phyloP scores from a whole-genome alignment of 2,329 filamentous ascomycete species.

The Pseudocercospora ulei region DNA sequence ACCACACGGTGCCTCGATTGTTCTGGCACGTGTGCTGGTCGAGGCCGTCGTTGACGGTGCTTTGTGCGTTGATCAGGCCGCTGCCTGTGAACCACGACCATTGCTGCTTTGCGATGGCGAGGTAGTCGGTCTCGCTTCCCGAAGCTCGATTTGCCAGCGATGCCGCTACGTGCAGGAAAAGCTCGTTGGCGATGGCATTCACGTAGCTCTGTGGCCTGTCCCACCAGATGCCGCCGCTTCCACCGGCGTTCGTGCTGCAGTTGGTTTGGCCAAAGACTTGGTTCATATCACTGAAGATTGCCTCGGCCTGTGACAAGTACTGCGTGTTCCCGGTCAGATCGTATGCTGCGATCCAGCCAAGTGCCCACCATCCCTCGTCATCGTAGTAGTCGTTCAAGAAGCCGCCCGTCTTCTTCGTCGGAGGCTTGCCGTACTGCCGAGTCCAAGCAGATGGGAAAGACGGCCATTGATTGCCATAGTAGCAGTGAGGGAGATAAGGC shows the following conservation, averaged over 20 bases:
- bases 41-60: constrained; percentile 49
- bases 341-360: constrained; percentile 49
- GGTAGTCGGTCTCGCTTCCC: constrained; percentile 36
- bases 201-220: constrained; percentile 40
- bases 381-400: constrained; percentile 40
- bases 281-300: constrained; percentile 44
- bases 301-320: constrained; percentile 43
- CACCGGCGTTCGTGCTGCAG: constrained; percentile 24
- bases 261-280: constrained; percentile 39
- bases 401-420: constrained; percentile 6
- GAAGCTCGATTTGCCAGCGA: constrained; percentile 46
- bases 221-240: constrained; percentile 41
- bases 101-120: constrained; percentile 41
- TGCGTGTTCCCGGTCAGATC: constrained; percentile 41
- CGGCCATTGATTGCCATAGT: constrained; percentile 16
- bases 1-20: constrained; percentile 38
- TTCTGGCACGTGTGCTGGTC: constrained; percentile 43
- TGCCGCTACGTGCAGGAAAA: constrained; percentile 48
- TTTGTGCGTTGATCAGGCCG: constrained; percentile 44
- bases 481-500: constrained; percentile 12
- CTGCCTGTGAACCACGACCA: constrained; percentile 46
- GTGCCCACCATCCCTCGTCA: constrained; percentile 47
- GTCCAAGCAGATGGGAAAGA: constrained; percentile 11
- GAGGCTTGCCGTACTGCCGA: constrained; percentile 7
- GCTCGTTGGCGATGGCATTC: constrained; percentile 50